Conservation (phyloP, 176 grass and related monocot genomes). For the Triticum aestivum region DNA sequence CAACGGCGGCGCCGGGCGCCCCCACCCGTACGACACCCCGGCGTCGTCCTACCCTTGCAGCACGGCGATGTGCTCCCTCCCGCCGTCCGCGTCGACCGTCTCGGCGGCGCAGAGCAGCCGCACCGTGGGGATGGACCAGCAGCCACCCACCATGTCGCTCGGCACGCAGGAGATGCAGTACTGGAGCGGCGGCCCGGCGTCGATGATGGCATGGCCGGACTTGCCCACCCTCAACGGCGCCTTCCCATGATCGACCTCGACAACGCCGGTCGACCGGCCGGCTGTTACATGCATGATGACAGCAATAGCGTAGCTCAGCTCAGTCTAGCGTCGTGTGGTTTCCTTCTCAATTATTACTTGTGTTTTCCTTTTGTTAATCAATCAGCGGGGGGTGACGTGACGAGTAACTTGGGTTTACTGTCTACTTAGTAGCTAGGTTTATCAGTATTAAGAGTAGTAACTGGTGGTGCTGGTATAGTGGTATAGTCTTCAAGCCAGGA, state of each 20-base stretch:
- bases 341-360: background rate
- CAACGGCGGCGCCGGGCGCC: conserved; percentile 20
- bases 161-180: conserved; percentile 39
- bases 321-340: conserved; percentile 23
- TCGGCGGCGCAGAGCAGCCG: conserved; percentile 12
- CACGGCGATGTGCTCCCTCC: conserved; percentile 26
- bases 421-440: background rate
- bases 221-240: conserved; percentile 55
- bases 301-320: conserved; percentile 30
- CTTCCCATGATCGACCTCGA: conserved; percentile 34
- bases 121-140: conserved; percentile 39
- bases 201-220: conserved; percentile 58
- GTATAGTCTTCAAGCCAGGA: background rate
- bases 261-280: background rate
- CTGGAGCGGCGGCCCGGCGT: conserved; percentile 35
- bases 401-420: conserved; percentile 1
- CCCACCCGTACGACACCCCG: conserved; percentile 17
- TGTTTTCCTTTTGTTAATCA: conserved; percentile 22
- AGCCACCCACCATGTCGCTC: conserved; percentile 26
- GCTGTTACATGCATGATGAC: conserved; percentile 27
- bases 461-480: conserved; percentile 4
- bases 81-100: background rate
- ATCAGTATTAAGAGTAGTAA: background rate
- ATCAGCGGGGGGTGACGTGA: background rate
- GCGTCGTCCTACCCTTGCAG: conserved; percentile 34